phyloP scores from a whole-genome alignment of 768 basidiomycete genomes.

The Rhodocollybia butyracea region DNA sequence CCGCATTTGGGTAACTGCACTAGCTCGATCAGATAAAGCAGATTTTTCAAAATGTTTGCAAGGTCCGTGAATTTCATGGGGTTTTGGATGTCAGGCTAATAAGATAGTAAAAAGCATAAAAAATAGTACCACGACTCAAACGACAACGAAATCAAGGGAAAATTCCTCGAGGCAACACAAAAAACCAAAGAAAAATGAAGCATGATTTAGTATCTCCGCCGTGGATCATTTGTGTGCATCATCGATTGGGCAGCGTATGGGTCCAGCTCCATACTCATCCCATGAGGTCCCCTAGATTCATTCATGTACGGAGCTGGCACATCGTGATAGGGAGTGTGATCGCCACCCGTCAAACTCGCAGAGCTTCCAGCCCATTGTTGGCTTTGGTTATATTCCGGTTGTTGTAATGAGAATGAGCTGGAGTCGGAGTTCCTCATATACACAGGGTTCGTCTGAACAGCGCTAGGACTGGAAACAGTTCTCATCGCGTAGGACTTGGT shows the following conservation, averaged over 20 bases:
- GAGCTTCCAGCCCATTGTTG: constrained; percentile 58
- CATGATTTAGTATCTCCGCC: no score
- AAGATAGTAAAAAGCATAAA: no score
- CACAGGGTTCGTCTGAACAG: constrained; percentile 20
- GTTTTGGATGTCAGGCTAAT: no score
- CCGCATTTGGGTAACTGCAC: no score
- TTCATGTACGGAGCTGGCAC: constrained; percentile 5
- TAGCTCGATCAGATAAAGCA: no score
- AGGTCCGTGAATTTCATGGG: no score
- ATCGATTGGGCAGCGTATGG: constrained; percentile 25
- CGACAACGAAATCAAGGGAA: no score
- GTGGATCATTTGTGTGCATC: constrained; percentile 17
- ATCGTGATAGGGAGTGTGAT: constrained; percentile 16
- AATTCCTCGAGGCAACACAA: no score
- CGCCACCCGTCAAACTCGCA: constrained; percentile 8
- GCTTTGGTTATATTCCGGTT: constrained; percentile 49
- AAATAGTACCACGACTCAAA: no score
- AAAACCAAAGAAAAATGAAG: no score
- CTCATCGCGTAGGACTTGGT: constrained; percentile 35
- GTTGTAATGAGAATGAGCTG: constrained; percentile 68
- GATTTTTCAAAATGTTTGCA: no score
- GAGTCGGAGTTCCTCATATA: constrained; percentile 52
- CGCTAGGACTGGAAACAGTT: constrained; percentile 13
- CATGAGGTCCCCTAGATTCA: constrained; percentile 10
- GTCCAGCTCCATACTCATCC: constrained; percentile 33